phyloP scores from a whole-genome alignment of 441 rosid species.

The Geranium incanum region DNA sequence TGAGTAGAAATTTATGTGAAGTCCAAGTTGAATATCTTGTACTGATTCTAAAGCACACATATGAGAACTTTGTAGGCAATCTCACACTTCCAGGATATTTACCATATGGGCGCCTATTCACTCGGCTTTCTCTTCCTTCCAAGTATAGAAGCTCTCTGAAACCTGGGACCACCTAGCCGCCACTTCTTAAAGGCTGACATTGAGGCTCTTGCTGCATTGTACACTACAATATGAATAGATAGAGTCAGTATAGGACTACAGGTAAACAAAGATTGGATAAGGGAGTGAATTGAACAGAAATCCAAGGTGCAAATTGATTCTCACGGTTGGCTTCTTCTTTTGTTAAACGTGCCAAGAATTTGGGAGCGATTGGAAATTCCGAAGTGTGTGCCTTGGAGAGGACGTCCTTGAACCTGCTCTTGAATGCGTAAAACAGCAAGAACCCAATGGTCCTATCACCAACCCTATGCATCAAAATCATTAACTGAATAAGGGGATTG shows the following conservation, averaged over 20 bases:
- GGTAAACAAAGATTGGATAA: background rate
- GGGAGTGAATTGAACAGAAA: background rate
- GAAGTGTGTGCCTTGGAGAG: constrained; percentile 65
- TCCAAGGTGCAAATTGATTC: constrained; percentile 18
- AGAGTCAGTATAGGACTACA: background rate
- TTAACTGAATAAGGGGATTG: background rate
- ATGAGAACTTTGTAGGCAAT: background rate
- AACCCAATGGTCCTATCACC: constrained; percentile 60
- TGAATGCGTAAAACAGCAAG: constrained; percentile 62
- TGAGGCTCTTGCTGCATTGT: constrained; percentile 61
- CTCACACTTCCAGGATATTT: constrained; percentile 12
- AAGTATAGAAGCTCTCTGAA: constrained; percentile 58
- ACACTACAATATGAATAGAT: constrained; percentile 34
- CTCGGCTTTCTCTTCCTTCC: constrained; percentile 59
- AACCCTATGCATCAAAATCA: constrained; percentile 33
- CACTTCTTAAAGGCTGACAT: constrained; percentile 63
- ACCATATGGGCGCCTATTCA: constrained; percentile 21
- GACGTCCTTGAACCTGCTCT: constrained; percentile 60
- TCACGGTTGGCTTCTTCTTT: constrained; percentile 59
- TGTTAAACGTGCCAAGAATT: constrained; percentile 40
- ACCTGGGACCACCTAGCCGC: constrained; percentile 65
- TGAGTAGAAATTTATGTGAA: background rate
- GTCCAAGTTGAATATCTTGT: background rate
- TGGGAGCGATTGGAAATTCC: constrained; percentile 51
- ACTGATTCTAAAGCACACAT: constrained; percentile 1